phyloP scores from a whole-genome alignment of 768 basidiomycete species.

The Lactarius indigo region DNA sequence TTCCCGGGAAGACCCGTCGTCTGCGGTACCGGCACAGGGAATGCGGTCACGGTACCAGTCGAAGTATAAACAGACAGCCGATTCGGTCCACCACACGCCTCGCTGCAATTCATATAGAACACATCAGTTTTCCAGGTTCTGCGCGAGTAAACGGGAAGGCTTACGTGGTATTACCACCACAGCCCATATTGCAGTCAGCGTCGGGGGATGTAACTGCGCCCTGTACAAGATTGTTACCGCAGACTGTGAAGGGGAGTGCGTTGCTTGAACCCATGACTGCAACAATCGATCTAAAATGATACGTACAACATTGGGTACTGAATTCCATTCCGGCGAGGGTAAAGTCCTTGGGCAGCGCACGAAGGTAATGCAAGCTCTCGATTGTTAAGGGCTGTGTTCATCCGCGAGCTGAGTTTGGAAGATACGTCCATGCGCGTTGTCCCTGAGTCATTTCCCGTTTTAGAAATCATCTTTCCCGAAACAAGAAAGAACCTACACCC shows the following conservation, averaged over 20 bases:
- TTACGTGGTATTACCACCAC: conserved; percentile 64
- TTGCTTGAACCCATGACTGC: conserved; percentile 1
- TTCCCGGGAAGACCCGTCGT: conserved; percentile 57
- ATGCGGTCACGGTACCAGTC: conserved; percentile 45
- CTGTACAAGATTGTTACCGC: conserved; percentile 60
- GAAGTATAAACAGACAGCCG: conserved; percentile 67
- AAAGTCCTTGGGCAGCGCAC: conserved; percentile 54
- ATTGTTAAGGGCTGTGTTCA: conserved; percentile 48
- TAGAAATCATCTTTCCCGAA: neutral
- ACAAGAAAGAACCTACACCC: conserved; percentile 40
- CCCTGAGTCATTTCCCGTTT: conserved; percentile 31
- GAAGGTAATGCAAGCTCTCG: conserved; percentile 58
- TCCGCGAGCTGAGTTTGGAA: conserved; percentile 43
- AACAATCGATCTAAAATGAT: neutral
- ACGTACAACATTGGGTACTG: conserved; percentile 47
- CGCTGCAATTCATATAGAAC: conserved; percentile 35
- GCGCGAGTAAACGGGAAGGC: conserved; percentile 26
- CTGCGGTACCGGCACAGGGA: conserved; percentile 57
- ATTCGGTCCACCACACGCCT: conserved; percentile 72
- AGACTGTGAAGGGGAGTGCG: conserved; percentile 43
- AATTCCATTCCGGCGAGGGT: conserved; percentile 72
- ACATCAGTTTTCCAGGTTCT: neutral
- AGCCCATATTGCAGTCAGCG: conserved; percentile 66
- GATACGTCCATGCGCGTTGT: conserved; percentile 64
- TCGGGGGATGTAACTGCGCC: conserved; percentile 52